Evolutionary conservation across 352 stramenopile species (phyloP), one percentile per base, ranked within the genome.

Genomic region (Saprolegnia parasitica): DNA sequence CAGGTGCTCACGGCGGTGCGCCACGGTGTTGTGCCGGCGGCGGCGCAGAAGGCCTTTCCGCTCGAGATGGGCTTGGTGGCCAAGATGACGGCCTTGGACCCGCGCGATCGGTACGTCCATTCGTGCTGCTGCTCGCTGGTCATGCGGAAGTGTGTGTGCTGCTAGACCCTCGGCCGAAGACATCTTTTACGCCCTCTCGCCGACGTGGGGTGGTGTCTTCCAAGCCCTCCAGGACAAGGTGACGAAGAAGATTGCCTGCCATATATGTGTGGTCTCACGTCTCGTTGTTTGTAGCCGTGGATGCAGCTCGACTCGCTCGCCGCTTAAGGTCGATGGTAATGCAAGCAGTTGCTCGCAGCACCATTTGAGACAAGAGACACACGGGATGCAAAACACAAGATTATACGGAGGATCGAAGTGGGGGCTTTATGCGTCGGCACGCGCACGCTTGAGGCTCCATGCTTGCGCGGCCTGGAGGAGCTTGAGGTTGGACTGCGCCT

Each of bases 381-480:
- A 35, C 2, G 5, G 5, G 29, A 35, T 35, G 29, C 29, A 35
- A 35, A 35, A 35, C 29, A 35, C 29, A 35, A 35, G 29, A 35
- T 35, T 35, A 35, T 2, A 35, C 29, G 29, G 29, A 35, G 29
- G 29, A 49, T 49, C 42, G 42, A n/a, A 11, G 18, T 49, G 42
- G 11, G 11, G 42, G 10, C 16, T 37, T 60, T 32, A 58, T n/a
- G 24, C 20, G 11, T 63, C 58, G 72, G 71, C 50, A 10, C 54
- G n/a, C 78, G 65, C 67, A 68, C 64, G 46, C 45, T 96, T 81
- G 78, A 60, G 52, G 20, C 99, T 99, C 97, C 96, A 99, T 67
- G 97, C 93, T 62, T 97, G 92, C 37, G 97, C 96, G 66, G 97
- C 97, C 76, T 99, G 91, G 60, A 99, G 81, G 74, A 99, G 89